phyloP scores from a whole-genome alignment of 139 green algal genomes.

The Picochlorum sp. region DNA sequence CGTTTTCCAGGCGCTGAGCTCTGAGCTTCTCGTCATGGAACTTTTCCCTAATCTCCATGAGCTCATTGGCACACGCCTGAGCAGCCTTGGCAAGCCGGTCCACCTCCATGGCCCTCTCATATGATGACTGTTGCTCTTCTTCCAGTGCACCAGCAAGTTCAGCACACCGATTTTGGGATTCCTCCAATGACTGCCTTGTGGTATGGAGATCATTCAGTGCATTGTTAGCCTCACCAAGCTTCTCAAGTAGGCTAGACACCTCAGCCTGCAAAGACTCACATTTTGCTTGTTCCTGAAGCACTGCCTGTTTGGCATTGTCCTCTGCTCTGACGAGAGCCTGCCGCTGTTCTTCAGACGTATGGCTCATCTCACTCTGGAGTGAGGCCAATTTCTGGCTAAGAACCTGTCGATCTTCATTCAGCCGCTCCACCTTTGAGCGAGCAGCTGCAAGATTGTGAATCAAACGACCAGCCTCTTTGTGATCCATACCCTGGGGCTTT shows the following conservation, averaged over 20 bases:
- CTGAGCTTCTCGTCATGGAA: neutral
- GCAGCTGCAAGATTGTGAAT: conserved; percentile 4
- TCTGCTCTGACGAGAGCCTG: neutral
- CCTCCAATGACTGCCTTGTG: conserved; percentile 4
- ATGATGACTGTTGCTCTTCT: neutral
- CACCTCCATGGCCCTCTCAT: conserved; percentile 2
- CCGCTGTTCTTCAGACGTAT: neutral
- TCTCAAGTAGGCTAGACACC: neutral
- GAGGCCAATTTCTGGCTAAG: neutral
- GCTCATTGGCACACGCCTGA: conserved; percentile 5
- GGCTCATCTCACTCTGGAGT: neutral
- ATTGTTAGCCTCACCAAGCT: neutral
- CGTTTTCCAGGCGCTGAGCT: neutral
- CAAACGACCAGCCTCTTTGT: conserved; percentile 2
- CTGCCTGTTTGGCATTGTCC: neutral
- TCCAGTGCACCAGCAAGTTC: conserved; percentile 4
- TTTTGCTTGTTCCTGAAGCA: conserved; percentile 2
- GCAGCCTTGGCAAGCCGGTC: neutral
- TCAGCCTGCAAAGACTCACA: neutral
- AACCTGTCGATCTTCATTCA: neutral
- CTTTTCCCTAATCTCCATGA: conserved; percentile 3
- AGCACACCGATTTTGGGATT: conserved; percentile 7
- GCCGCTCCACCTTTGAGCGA: conserved; percentile 4
- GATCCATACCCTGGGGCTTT: conserved; percentile 9
- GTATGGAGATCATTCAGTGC: neutral